Evolutionary conservation across 345 rosid species (phyloP), one percentile per base, ranked within the genome.

Genomic region (Lumnitzera littorea): DNA sequence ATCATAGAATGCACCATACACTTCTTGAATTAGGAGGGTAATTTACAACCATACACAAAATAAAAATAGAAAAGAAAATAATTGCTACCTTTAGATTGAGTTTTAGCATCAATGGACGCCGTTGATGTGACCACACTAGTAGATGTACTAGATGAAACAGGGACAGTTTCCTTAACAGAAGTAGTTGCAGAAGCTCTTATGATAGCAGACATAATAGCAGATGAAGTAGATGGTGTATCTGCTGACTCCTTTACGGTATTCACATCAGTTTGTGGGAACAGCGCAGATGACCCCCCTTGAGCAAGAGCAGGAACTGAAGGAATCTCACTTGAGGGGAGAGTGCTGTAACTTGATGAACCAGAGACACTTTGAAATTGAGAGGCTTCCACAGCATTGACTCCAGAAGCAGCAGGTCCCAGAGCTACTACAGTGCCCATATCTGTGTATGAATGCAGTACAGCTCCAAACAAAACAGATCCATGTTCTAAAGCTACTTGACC

Each of bases 81-180:
- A 36, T 9, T 36, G 43, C 43, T 9, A 94, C 99, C 99, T 86
- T 86, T 94, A 11, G 95, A 62, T 67, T 83, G 91, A 69, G 60
- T 75, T 67, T 83, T 92, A 17, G 79, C 62, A 63, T 68, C 65
- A 29, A 74, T 57, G 53, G 81, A 62, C 51, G 84, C 51, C 48
- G 67, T 67, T 24, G 80, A 58, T 55, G 63, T 59, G 53, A 77
- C 70, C 43, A 76, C 76, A 53, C 74, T 60, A 15, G 69, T 62
- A 52, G 75, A 29, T 7, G 63, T 58, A 57, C 17, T 73, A 56
- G 71, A 58, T 24, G 68, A 62, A 20, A 69, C 60, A 55, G 70
- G 25, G 60, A 31, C 50, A 65, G 64, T 69, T 53, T 72, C 81
- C 68, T 57, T 67, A 20, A 13, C 67, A 29, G 67, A 55, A 68